A percentile compares a stretch with the other conserved stretches of the same genome.
Conservation (phyloP, 2,329 filamentous ascomycete species). For the Arthrobotrys megalospora region DNA sequence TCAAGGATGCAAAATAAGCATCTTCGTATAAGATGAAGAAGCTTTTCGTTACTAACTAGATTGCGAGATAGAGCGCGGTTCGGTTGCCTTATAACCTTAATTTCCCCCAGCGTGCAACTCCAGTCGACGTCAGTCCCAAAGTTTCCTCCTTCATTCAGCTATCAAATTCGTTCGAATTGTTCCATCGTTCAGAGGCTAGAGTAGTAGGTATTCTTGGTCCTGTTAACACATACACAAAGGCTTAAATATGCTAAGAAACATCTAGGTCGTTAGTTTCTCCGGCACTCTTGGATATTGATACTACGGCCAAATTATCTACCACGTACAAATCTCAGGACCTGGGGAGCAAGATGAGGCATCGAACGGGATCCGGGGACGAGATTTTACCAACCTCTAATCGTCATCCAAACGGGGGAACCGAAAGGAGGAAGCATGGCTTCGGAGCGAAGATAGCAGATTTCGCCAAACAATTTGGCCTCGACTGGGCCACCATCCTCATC, state of each 20-base stretch:
- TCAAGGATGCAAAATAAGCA: neutral
- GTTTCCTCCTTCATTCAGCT: too few species aligned
- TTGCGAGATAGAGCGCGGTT: too few species aligned
- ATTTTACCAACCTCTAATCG: constrained; percentile 31
- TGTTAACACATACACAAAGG: too few species aligned
- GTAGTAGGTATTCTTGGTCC: too few species aligned
- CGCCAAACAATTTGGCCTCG: constrained; percentile 28
- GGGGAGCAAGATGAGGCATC: constrained; percentile 5
- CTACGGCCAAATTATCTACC: too few species aligned
- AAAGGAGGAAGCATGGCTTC: neutral
- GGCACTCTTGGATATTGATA: neutral
- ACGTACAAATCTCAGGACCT: neutral
- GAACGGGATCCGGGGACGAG: constrained; percentile 21
- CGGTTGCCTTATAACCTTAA: too few species aligned
- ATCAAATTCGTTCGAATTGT: too few species aligned
- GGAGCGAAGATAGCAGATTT: neutral
- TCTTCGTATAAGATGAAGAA: neutral
- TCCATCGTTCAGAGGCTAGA: too few species aligned
- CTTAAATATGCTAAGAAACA: too few species aligned
- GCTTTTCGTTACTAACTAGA: too few species aligned
- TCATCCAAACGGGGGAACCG: neutral
- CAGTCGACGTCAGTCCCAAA: too few species aligned
- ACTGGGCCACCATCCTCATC: constrained; percentile 40
- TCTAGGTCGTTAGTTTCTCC: neutral
- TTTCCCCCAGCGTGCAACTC: too few species aligned